These are phyloP conservation scores for Lycium ferocissimum DNA, from an alignment of 257 asterid species.

Conservation along the genomic window DNA sequence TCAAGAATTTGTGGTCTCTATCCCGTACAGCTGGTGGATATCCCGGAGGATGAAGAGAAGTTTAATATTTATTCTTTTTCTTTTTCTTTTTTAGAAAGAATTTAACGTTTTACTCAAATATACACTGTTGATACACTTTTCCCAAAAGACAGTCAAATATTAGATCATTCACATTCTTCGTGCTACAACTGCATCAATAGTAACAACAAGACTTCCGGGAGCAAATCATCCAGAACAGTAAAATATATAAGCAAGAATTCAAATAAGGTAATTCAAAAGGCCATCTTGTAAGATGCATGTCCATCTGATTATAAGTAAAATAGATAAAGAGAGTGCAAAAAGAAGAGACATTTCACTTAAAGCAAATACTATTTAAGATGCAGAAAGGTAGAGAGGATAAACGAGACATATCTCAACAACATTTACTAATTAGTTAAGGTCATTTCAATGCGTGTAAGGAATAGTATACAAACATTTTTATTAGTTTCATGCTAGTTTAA, in stretches of 20 bases:
- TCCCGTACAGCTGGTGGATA: slow-evolving; percentile 76
- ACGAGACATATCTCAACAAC: neutral
- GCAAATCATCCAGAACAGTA: neutral
- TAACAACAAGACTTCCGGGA: neutral
- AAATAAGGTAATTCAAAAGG: neutral
- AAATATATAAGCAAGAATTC: neutral
- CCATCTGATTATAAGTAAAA: slow-evolving; percentile 2
- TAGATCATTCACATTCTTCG: neutral
- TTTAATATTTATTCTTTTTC: neutral
- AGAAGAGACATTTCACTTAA: neutral
- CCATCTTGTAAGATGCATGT: neutral
- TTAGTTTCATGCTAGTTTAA: neutral
- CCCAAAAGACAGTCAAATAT: neutral
- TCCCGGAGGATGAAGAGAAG: slow-evolving; percentile 20
- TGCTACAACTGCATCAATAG: neutral
- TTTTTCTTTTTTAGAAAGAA: neutral
- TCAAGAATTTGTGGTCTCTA: slow-evolving; percentile 90
- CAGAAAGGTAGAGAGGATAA: neutral
- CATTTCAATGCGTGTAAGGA: neutral
- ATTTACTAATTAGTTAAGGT: neutral
- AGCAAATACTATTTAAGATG: neutral
- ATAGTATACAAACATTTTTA: neutral
- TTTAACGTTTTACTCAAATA: neutral
- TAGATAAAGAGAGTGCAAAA: neutral
- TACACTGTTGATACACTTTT: neutral